A percentile compares a stretch with the other conserved stretches of the same genome.
Evolutionary conservation across 306 rosid species (phyloP).

Genomic region (Senna siamea): DNA sequence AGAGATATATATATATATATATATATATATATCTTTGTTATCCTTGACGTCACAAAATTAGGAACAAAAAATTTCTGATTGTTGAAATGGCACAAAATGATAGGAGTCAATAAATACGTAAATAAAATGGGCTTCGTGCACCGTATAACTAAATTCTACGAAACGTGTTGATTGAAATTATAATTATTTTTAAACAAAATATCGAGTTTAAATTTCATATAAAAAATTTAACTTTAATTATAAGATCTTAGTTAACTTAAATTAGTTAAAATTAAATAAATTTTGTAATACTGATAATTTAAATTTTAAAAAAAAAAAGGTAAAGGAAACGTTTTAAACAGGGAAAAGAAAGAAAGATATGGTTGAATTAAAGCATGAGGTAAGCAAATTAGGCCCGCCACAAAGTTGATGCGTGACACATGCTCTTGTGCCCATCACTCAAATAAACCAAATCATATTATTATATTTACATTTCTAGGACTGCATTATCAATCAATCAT

Average conservation of each 20-base stretch:
- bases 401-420: slow-evolving; percentile 46
- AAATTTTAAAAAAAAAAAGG: too few species aligned
- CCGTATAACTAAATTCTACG: slow-evolving; percentile 19
- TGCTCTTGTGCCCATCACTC: slow-evolving; percentile 11
- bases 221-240: too few species aligned
- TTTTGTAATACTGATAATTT: too few species aligned
- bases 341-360: slow-evolving; percentile 40
- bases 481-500: slow-evolving; percentile 41
- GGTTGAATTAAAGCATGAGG: slow-evolving; percentile 50
- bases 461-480: slow-evolving; percentile 5
- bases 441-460: too few species aligned
- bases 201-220: too few species aligned
- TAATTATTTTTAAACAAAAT: too few species aligned
- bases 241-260: too few species aligned
- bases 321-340: slow-evolving; percentile 27
- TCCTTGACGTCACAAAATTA: not conserved
- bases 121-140: slow-evolving; percentile 28
- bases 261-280: too few species aligned
- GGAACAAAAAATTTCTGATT: slow-evolving; percentile 22
- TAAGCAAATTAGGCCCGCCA: slow-evolving; percentile 49
- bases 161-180: too few species aligned
- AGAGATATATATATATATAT: too few species aligned
- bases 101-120: slow-evolving; percentile 39
- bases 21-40: not conserved
- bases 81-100: slow-evolving; percentile 36